Percentiles rank a stretch among this genome's conserved stretches.
phyloP scores from a whole-genome alignment of 2,329 filamentous ascomycete species.

The Onygena corvina region DNA sequence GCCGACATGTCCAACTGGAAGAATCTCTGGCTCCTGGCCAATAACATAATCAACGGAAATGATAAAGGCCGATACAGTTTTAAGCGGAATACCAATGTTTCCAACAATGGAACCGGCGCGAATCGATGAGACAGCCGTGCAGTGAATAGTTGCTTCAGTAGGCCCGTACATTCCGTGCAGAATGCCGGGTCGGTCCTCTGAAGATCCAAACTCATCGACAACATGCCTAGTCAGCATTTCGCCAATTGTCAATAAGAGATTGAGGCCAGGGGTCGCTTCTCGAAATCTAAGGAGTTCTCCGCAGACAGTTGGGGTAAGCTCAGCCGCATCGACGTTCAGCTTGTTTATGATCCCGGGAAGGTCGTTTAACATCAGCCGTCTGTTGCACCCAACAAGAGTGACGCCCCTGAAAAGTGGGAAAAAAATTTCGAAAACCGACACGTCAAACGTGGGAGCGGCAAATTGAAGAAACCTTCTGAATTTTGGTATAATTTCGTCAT shows the following conservation, averaged over 20 bases:
- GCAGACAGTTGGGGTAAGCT: slow-evolving; percentile 79
- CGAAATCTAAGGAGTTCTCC: slow-evolving; percentile 62
- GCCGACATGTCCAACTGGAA: slow-evolving; percentile 56
- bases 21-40: slow-evolving; percentile 35
- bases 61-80: slow-evolving; percentile 69
- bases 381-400: slow-evolving; percentile 60
- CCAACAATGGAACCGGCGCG: slow-evolving; percentile 44
- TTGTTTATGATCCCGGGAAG: slow-evolving; percentile 53
- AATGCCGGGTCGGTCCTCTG: slow-evolving; percentile 44
- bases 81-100: slow-evolving; percentile 65
- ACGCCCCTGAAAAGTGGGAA: slow-evolving; percentile 64
- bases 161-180: slow-evolving; percentile 92
- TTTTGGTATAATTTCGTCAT: slow-evolving; percentile 61
- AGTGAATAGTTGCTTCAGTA: slow-evolving; percentile 85
- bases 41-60: slow-evolving; percentile 37
- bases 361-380: slow-evolving; percentile 60
- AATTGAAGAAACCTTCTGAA: slow-evolving; percentile 83
- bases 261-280: slow-evolving; percentile 53
- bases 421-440: slow-evolving; percentile 91
- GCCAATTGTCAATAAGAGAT: slow-evolving; percentile 70
- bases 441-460: slow-evolving; percentile 84
- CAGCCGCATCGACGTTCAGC: slow-evolving; percentile 66
- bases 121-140: slow-evolving; percentile 60
- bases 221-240: slow-evolving; percentile 79
- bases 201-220: slow-evolving; percentile 64